Base-by-base conservation (phyloP, 257 asterid genomes). In the Haberlea rhodopensis region DNA sequence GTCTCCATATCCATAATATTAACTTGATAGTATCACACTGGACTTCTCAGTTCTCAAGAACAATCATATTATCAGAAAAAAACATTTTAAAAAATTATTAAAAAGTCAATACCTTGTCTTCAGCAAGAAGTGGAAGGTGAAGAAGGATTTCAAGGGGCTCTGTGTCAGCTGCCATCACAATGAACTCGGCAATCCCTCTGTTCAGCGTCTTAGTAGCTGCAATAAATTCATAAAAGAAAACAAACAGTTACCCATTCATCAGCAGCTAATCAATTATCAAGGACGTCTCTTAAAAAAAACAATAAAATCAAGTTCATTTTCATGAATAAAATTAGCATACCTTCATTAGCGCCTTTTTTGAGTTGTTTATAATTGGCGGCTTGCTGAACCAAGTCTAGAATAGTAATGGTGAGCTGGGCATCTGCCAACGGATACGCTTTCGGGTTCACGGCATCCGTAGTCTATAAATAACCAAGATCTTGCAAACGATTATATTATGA, bases 291-390 rank as follows among this genome's bases (percentile, higher is more conserved):
- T 27, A 37, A 1, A 3, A 21, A 21, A 64, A 6, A 54, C 22
- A 27, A 11, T 9, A 8, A 10, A 57, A n/a, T 26, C 0, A 16
- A 24, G 9, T 3, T 13, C 46, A 15, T 1, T 13, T 2, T 4
- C 16, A n/a, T 3, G 6, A 55, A 43, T 6, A 6, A 15, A 1
- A 25, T 2, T 2, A 23, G 2, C 4, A 3, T 6, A 91, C 98
- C 98, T 86, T 91, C 98, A 79, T 88, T 91, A 65, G 96, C 98
- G 8, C 98, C 96, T 84, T 91, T 91, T 48, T 91, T 91, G 71
- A 91, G 96, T 71, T 91, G 96, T 70, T 86, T 91, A 82, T 86
- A 88, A 51, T 91, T 86, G 22, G 95, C 87, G 65, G 96, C 98
- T 78, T 86, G 96, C 51, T 85, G 95, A 53, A 91, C 96, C 78